phyloP scores from a whole-genome alignment of 805 yeast genomes.

The Vanderwaltozyma polyspora region DNA sequence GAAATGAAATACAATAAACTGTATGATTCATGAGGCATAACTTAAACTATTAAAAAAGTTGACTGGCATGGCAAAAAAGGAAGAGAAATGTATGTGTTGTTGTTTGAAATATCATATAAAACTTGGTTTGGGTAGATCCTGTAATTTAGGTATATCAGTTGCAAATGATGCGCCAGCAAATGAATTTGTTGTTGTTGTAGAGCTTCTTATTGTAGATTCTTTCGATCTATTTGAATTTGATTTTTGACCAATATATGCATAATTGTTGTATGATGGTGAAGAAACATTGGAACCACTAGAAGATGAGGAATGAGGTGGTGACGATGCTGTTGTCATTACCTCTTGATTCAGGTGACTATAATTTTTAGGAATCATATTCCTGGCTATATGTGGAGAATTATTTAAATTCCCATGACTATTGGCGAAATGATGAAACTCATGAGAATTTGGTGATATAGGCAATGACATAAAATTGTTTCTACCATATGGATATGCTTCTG shows the following conservation, averaged over 20 bases:
- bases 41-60: too few relatives aligned
- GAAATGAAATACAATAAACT: too few relatives aligned
- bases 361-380: too few relatives aligned
- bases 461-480: neutral
- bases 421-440: too few relatives aligned
- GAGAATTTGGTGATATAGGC: neutral
- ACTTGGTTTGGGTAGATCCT: constrained; percentile 25
- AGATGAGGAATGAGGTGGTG: neutral
- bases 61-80: too few relatives aligned
- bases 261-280: too few relatives aligned
- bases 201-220: neutral
- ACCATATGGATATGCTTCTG: neutral
- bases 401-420: neutral
- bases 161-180: constrained; percentile 30
- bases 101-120: constrained; percentile 1
- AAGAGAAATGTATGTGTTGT: too few relatives aligned
- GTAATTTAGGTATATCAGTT: constrained; percentile 21
- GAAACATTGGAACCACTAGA: too few relatives aligned
- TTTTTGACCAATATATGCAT: neutral
- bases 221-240: neutral
- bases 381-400: neutral
- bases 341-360: neutral
- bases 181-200: neutral
- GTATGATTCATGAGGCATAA: too few relatives aligned
- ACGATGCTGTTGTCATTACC: neutral